Evolutionary conservation across 345 rosid species (phyloP).

Genomic region (Luvunga scandens): DNA sequence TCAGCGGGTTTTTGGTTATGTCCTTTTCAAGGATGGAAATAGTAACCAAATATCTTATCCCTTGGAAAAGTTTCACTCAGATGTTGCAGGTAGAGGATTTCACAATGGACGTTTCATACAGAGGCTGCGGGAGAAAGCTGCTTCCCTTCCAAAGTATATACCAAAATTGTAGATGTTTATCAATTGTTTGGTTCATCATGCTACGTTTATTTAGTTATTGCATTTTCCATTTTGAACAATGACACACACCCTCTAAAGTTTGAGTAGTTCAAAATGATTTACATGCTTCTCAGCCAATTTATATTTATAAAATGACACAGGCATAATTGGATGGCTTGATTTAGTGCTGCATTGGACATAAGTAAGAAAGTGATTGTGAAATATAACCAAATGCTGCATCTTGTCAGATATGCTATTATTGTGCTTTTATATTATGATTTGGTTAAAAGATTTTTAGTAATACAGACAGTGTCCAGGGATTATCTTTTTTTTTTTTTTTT

Average conservation of each 20-base stretch:
- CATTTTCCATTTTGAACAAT: not conserved
- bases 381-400: not conserved
- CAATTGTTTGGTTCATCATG: not conserved
- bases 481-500: not conserved
- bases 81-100: constrained; percentile 54
- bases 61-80: constrained; percentile 39
- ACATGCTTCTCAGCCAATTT: not conserved
- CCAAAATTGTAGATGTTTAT: not conserved
- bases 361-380: not conserved
- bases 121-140: constrained; percentile 54
- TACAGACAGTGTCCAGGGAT: not conserved
- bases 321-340: not conserved
- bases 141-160: constrained; percentile 41
- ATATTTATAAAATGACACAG: not conserved
- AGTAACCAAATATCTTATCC: constrained; percentile 38
- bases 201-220: not conserved
- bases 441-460: not conserved
- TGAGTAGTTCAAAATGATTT: not conserved
- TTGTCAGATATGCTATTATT: not conserved
- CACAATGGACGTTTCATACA: constrained; percentile 62
- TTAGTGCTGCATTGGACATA: not conserved
- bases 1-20: constrained; percentile 48
- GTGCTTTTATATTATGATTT: not conserved
- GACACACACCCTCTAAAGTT: not conserved
- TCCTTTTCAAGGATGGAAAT: constrained; percentile 48